phyloP scores from a whole-genome alignment of 495 filamentous ascomycete genomes.

The Usnea hakonensis region DNA sequence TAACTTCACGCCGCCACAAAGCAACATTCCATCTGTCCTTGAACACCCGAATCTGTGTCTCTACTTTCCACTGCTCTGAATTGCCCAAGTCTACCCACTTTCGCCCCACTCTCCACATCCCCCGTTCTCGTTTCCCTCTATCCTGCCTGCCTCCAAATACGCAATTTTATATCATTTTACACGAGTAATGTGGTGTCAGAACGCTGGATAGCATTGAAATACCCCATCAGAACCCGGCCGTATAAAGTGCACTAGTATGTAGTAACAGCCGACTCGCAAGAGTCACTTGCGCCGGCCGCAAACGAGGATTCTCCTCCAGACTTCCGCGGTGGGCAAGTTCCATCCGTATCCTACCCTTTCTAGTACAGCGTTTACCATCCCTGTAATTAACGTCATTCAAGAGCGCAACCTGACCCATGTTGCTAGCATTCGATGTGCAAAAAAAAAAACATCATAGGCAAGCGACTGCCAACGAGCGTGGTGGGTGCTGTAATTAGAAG shows the following conservation, averaged over 20 bases:
- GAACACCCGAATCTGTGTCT: conserved; percentile 35
- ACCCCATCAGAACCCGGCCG: conserved; percentile 38
- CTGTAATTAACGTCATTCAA: conserved; percentile 39
- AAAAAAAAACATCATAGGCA: conserved; percentile 36
- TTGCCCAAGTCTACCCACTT: conserved; percentile 49
- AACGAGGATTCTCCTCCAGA: conserved; percentile 33
- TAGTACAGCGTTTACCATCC: too few species aligned
- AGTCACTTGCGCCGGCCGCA: conserved; percentile 38
- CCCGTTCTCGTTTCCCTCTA: conserved; percentile 35
- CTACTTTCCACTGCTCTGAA: conserved; percentile 34
- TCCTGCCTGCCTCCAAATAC: conserved; percentile 43
- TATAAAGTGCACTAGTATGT: conserved; percentile 19
- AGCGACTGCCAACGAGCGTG: conserved; percentile 40
- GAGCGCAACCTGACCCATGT: conserved; percentile 43
- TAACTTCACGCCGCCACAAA: conserved; percentile 29
- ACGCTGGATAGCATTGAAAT: conserved; percentile 49
- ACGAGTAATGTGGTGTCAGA: conserved; percentile 41
- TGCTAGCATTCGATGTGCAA: conserved; percentile 38
- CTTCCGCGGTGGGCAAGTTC: conserved; percentile 52
- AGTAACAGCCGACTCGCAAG: conserved; percentile 35
- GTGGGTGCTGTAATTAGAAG: conserved; percentile 40
- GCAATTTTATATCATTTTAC: conserved; percentile 41
- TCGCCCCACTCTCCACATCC: conserved; percentile 44
- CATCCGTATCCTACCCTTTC: conserved; percentile 29
- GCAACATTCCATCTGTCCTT: conserved; percentile 48